phyloP scores from a whole-genome alignment of 805 yeast species.

The Myxozyma vanderwaltii region DNA sequence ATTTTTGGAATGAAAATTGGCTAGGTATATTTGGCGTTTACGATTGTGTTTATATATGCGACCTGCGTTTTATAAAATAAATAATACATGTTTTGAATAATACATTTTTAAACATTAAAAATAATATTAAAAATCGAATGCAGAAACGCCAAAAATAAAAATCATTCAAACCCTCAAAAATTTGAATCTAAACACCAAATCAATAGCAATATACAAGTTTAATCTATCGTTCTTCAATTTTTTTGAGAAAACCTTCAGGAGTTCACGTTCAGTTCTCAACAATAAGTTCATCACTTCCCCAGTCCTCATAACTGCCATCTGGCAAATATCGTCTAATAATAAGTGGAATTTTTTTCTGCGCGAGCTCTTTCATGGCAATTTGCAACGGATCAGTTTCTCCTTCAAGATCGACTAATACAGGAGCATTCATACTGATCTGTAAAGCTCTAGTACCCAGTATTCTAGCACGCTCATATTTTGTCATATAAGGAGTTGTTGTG shows the following conservation, averaged over 20 bases:
- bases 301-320: constrained; percentile 84
- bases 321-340: constrained; percentile 96
- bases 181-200: not conserved
- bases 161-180: no score
- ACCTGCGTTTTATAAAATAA: no score
- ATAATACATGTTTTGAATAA: not conserved
- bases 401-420: constrained; percentile 95
- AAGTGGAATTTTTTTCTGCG: constrained; percentile 92
- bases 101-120: not conserved
- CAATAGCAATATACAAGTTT: not conserved
- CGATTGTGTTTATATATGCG: not conserved
- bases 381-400: constrained; percentile 99
- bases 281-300: constrained; percentile 98
- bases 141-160: not conserved
- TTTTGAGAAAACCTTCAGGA: no score
- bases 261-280: constrained; percentile 60
- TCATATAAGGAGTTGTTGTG: constrained; percentile 97
- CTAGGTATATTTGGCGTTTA: not conserved
- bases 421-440: constrained; percentile 97
- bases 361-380: constrained; percentile 94
- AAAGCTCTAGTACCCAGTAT: constrained; percentile 96
- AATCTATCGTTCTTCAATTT: no score
- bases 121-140: not conserved
- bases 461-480: constrained; percentile 97
- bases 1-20: not conserved